Percentiles rank a stretch among this genome's conserved stretches.
phyloP scores from a whole-genome alignment of 345 rosid genomes.

The Hibiscus mutabilis region DNA sequence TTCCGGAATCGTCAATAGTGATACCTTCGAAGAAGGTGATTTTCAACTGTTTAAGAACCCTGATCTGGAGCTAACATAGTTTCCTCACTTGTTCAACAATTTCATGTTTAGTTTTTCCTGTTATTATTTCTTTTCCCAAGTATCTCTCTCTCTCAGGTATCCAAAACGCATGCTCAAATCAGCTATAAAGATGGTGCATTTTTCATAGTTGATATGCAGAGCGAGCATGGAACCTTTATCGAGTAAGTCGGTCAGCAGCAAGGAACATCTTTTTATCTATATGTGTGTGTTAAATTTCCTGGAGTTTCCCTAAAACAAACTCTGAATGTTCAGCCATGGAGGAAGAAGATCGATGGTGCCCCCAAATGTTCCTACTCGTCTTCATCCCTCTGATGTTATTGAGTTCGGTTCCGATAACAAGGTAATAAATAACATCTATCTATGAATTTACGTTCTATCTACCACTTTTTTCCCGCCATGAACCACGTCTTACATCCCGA shows the following conservation, averaged over 20 bases:
- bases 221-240: slow-evolving; percentile 70
- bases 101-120: neutral
- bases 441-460: neutral
- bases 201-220: slow-evolving; percentile 57
- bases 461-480: neutral
- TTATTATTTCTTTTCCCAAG: neutral
- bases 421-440: slow-evolving; percentile 22
- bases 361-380: slow-evolving; percentile 48
- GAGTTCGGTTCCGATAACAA: slow-evolving; percentile 65
- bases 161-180: slow-evolving; percentile 65
- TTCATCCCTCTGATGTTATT: slow-evolving; percentile 49
- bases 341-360: slow-evolving; percentile 46
- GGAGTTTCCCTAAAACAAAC: neutral
- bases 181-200: slow-evolving; percentile 70
- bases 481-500: neutral
- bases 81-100: neutral
- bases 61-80: neutral
- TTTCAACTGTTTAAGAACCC: neutral
- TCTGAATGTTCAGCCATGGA: slow-evolving; percentile 42
- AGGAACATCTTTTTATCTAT: neutral
- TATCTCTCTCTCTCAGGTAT: slow-evolving; percentile 42
- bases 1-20: slow-evolving; percentile 48
- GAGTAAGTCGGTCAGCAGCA: slow-evolving; percentile 43
- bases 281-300: neutral
- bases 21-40: slow-evolving; percentile 58